These are phyloP conservation scores for Zymoseptoria tritici DNA, from an alignment of 2,329 filamentous ascomycete species.

Conservation along the genomic window DNA sequence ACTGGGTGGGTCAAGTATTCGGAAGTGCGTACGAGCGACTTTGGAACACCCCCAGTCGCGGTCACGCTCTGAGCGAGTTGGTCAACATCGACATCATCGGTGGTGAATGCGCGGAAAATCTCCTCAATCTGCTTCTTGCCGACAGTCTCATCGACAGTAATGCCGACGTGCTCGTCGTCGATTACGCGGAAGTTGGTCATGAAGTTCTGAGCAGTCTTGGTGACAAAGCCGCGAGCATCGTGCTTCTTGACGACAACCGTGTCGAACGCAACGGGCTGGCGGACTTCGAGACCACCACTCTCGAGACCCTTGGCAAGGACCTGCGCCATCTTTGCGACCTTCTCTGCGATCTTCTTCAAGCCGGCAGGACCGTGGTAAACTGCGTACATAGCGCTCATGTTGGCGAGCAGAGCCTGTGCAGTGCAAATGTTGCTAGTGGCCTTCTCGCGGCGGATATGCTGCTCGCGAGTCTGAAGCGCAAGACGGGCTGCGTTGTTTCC, in stretches of 20 bases:
- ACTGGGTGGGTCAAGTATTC: conserved; percentile 79
- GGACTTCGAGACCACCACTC: conserved; percentile 50
- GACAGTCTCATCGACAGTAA: conserved; percentile 73
- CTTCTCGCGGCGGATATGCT: conserved; percentile 93
- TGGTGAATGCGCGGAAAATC: conserved; percentile 51
- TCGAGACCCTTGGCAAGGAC: conserved; percentile 43
- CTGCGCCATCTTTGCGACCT: conserved; percentile 63
- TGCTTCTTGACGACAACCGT: conserved; percentile 59
- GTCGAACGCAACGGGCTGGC: conserved; percentile 54
- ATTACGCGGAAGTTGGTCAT: conserved; percentile 58
- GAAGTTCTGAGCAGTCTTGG: conserved; percentile 43
- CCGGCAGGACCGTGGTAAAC: conserved; percentile 86
- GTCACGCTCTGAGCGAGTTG: conserved; percentile 26
- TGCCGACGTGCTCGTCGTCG: conserved; percentile 54
- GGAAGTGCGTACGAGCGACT: conserved; percentile 61
- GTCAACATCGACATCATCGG: conserved; percentile 33
- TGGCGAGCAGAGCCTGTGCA: conserved; percentile 84
- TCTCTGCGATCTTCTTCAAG: conserved; percentile 73
- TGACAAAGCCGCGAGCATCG: conserved; percentile 46
- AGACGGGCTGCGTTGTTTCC: conserved; percentile 75
- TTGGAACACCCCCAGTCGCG: conserved; percentile 41
- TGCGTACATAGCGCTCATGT: conserved; percentile 93
- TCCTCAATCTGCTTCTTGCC: conserved; percentile 48
- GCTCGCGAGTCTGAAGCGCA: conserved; percentile 85
- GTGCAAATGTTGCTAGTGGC: conserved; percentile 97